Percentiles rank a stretch among this genome's conserved stretches.
Conservation (phyloP, 306 rosid species). For the Trichosanthes cucumerina region DNA sequence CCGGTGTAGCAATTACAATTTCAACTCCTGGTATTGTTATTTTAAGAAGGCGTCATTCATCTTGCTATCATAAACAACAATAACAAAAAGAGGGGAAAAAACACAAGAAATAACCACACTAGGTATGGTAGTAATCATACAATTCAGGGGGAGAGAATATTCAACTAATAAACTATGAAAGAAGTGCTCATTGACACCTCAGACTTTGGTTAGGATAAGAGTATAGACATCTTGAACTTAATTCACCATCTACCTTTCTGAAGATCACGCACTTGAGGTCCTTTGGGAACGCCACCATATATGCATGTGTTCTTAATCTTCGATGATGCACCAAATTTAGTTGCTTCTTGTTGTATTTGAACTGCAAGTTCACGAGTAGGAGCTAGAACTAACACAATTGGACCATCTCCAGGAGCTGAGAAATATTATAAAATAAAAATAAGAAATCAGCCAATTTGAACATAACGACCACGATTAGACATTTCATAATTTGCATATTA, state of each 20-base stretch:
- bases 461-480: background rate
- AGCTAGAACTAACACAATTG: conserved; percentile 89
- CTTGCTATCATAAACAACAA: conserved; percentile 9
- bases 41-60: background rate
- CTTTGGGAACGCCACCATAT: conserved; percentile 99
- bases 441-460: background rate
- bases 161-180: background rate
- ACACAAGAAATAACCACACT: background rate
- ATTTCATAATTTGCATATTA: conserved; percentile 4
- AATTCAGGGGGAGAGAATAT: background rate
- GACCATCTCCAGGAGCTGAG: conserved; percentile 96
- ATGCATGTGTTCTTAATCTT: conserved; percentile 94
- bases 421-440: background rate
- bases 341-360: conserved; percentile 87
- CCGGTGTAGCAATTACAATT: conserved; percentile 93
- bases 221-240: conserved; percentile 12
- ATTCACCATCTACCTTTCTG: conserved; percentile 71
- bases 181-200: background rate
- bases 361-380: conserved; percentile 99
- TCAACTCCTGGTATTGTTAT: conserved; percentile 68
- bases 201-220: background rate
- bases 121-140: background rate
- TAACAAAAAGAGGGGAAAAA: background rate
- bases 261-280: conserved; percentile 98
- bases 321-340: conserved; percentile 95